Percentiles rank a stretch among this genome's conserved stretches.
These are phyloP conservation scores for Lachnellula subtilissima DNA, from an alignment of 2,329 filamentous ascomycete genomes.

Conservation along the genomic window DNA sequence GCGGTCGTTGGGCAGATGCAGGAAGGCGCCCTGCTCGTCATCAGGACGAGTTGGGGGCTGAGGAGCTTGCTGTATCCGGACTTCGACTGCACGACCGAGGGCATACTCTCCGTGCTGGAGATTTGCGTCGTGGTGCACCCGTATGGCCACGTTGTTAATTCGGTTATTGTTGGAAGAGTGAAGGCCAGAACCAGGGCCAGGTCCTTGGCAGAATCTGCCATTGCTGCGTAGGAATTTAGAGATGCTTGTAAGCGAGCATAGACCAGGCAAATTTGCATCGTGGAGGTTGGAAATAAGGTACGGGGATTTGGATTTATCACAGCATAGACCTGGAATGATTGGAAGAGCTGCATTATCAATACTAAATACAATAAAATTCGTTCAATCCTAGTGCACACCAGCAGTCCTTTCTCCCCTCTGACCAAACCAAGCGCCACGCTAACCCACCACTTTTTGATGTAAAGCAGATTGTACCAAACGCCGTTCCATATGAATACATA, in stretches of 20 bases:
- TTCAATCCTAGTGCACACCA: too few species aligned
- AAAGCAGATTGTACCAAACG: background rate
- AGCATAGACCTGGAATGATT: too few species aligned
- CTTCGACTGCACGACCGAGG: background rate
- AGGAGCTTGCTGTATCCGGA: slow-evolving; percentile 42
- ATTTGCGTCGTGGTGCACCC: slow-evolving; percentile 43
- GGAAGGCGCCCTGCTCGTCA: slow-evolving; percentile 40
- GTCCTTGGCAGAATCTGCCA: background rate
- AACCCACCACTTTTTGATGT: slow-evolving; percentile 9
- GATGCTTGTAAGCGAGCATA: too few species aligned
- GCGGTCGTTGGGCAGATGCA: slow-evolving; percentile 36
- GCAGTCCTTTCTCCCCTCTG: background rate
- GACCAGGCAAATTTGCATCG: too few species aligned
- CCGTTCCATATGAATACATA: background rate
- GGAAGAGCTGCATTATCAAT: too few species aligned
- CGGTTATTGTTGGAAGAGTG: slow-evolving; percentile 37
- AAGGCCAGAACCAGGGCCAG: background rate
- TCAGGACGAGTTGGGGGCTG: slow-evolving; percentile 41
- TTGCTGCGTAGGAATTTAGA: too few species aligned
- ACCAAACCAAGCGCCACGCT: slow-evolving; percentile 17
- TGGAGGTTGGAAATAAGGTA: too few species aligned
- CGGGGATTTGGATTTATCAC: too few species aligned
- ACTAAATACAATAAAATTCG: too few species aligned
- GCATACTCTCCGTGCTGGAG: slow-evolving; percentile 31
- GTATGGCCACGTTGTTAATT: slow-evolving; percentile 46